Percentiles rank a stretch among this genome's conserved stretches.
Conservation (phyloP, 2,329 filamentous ascomycete species). For the Alternaria solani region DNA sequence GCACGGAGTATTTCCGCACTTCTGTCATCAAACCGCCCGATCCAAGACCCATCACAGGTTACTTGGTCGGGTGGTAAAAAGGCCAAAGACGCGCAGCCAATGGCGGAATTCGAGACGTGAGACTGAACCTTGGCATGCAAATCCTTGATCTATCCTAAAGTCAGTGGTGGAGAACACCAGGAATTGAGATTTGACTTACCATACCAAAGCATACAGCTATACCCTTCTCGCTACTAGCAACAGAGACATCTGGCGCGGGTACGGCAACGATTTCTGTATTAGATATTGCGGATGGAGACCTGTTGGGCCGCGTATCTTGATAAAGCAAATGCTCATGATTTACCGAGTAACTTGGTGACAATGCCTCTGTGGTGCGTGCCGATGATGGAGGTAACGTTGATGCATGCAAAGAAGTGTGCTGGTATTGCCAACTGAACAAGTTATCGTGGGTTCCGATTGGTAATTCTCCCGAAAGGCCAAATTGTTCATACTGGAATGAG, state of each 20-base stretch:
- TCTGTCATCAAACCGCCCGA: neutral
- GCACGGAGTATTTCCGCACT: neutral
- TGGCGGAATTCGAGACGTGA: neutral
- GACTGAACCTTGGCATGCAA: neutral
- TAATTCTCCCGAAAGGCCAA: neutral
- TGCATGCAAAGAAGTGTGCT: neutral
- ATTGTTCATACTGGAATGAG: neutral
- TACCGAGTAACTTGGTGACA: neutral
- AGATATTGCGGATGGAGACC: neutral
- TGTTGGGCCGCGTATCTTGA: neutral
- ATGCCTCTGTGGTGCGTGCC: neutral
- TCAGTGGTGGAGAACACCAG: neutral
- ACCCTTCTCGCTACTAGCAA: neutral
- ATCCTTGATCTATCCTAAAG: neutral
- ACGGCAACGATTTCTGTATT: neutral
- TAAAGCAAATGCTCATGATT: neutral
- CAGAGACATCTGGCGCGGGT: neutral
- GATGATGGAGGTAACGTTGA: neutral
- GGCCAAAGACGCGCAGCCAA: neutral
- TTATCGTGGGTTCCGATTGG: rapidly evolving
- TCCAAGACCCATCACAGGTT: rapidly evolving
- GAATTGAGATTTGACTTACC: neutral
- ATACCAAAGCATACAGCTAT: neutral
- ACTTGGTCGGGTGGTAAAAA: neutral
- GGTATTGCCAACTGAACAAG: neutral